Evolutionary conservation across 768 basidiomycete genomes (phyloP), one percentile per base, ranked within the genome.

Genomic region (Inosperma sp.): DNA sequence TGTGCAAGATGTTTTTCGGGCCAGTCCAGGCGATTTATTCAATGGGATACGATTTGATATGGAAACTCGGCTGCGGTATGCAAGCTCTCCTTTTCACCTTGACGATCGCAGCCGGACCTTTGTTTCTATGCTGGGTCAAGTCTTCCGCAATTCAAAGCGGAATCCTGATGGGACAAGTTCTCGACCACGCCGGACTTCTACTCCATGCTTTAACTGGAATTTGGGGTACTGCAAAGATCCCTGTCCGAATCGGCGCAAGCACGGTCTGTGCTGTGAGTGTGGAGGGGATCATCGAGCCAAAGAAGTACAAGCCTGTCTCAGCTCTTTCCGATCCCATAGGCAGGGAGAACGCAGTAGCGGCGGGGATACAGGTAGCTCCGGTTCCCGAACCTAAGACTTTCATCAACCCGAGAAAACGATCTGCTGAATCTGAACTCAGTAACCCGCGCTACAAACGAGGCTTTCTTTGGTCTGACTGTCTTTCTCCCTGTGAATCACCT

Each of bases 161-260:
- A 2, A 0, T 23, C 14, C 22, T 22, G 12, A n/a, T n/a, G n/a
- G n/a, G n/a, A n/a, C n/a, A n/a, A n/a, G n/a, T n/a, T n/a, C n/a
- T n/a, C n/a, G n/a, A n/a, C n/a, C n/a, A n/a, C n/a, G n/a, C n/a
- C n/a, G n/a, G n/a, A n/a, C n/a, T n/a, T n/a, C n/a, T n/a, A n/a
- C n/a, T n/a, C n/a, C n/a, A n/a, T 51, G 53, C 21, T 40, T 39
- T 1, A 55, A 57, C 26, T 55, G 56, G 44, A 55, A 51, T 40
- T 30, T 54, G 1, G 45, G 49, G n/a, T 17, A 37, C 12, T 58
- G 56, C 22, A 13, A 39, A 13, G 51, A 52, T 22, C 53, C 54
- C 9, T 58, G 56, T 34, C 4, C 12, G 3, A 29, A 51, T 45
- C n/a, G 17, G 17, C 40, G 47, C 2, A 37, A 30, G 40, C 56